Base-by-base conservation (phyloP, 1,284 basidiomycete genomes). In the Naganishia sp. region DNA sequence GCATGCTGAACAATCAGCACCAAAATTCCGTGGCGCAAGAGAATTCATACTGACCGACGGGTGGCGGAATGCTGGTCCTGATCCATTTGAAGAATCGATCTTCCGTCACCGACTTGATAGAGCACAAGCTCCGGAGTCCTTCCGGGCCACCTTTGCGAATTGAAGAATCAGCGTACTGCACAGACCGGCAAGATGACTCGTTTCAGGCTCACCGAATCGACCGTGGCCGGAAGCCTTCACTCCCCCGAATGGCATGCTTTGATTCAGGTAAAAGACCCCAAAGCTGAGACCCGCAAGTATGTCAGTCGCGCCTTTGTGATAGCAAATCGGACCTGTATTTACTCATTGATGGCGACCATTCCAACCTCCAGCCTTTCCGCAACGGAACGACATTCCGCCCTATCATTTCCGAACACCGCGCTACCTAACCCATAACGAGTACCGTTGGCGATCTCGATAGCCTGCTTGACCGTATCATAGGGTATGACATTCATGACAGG, bases 261-360 rank as follows among this genome's bases (percentile, higher is more conserved):
- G 94, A 77, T 92, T 95, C 71, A 77, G 69, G 69, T 97, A 98
- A 81, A 90, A 94, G 3, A 94, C 90, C 25, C 88, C 94, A 76
- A 95, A 95, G 64, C 80, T 79, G 68, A 7, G 57, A 71, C 33
- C 66, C 67, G 42, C 33, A 23, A 33, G 33, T 28, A 11, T n/a
- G n/a, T 48, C 28, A 46, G 31, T 50, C 23, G 7, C n/a, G 23
- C 44, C 18, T 16, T 23, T 1, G 6, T 3, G 45, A 21, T 39
- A 13, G 44, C n/a, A 9, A 4, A 25, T 44, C 33, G n/a, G n/a
- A 33, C 55, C 7, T 89, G 86, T 15, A 86, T 92, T 78, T 90
- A 96, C 79, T 95, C 93, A 74, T 98, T 98, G 73, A 97, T 84
- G 44, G 94, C 89, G 10, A 98, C 94, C 95, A 99, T 98, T 46